A percentile compares a stretch with the other conserved stretches of the same genome.
These are phyloP conservation scores for Leptomonas pyrrhocoris DNA, from an alignment of 208 protist genomes.

Conservation along the genomic window DNA sequence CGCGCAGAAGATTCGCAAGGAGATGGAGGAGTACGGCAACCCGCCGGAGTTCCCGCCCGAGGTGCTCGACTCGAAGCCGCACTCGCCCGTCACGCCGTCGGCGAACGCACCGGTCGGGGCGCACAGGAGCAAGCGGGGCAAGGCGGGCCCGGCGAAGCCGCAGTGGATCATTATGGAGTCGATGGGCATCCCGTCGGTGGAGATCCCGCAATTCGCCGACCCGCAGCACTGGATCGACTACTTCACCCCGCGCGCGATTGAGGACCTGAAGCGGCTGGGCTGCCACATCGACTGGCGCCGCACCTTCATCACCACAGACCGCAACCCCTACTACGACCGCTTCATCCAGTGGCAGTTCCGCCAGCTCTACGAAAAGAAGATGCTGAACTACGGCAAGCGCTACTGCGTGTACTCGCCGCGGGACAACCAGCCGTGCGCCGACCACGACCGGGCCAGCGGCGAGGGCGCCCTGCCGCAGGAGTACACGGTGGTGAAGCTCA, in stretches of 20 bases:
- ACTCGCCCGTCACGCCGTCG: conserved; percentile 27
- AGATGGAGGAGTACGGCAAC: conserved; percentile 87
- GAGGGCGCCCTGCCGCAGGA: conserved; percentile 98
- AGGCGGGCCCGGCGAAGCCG: conserved; percentile 88
- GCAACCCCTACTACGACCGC: conserved; percentile 99
- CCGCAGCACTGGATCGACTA: conserved; percentile 98
- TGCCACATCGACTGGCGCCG: conserved; percentile 98
- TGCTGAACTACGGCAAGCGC: conserved; percentile 98
- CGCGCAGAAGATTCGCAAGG: conserved; percentile 97
- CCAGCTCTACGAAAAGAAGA: conserved; percentile 84
- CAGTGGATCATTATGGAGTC: conserved; percentile 99
- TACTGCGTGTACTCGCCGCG: conserved; percentile 98
- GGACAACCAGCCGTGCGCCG: conserved; percentile 99
- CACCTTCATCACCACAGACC: conserved; percentile 99
- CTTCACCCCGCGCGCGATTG: conserved; percentile 97
- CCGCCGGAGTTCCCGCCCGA: conserved; percentile 90
- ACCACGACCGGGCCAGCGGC: conserved; percentile 98
- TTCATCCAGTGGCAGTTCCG: conserved; percentile 99
- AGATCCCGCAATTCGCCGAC: conserved; percentile 99
- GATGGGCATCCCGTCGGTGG: conserved; percentile 95
- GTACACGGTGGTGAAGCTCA: conserved; percentile 98
- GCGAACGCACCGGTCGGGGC: conserved; percentile 37
- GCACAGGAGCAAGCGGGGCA: conserved; percentile 89
- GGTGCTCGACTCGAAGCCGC: conserved; percentile 37
- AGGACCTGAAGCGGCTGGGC: conserved; percentile 96